Percentiles rank a stretch among this genome's conserved stretches.
Conservation (phyloP, 371 early-diverging fungal genomes). For the Lichtheimia ramosa region DNA sequence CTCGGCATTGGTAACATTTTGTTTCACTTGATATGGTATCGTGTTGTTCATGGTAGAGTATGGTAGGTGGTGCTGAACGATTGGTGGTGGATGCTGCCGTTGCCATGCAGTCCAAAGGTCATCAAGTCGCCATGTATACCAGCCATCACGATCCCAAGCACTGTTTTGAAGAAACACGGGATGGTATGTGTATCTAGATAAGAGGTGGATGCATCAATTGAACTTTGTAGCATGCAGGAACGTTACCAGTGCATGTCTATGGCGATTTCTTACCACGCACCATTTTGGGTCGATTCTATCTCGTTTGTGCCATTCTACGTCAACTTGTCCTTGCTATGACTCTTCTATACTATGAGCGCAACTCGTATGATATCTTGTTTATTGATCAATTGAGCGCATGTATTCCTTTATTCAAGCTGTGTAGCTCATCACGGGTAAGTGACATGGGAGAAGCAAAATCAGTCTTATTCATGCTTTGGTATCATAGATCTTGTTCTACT, state of each 20-base stretch:
- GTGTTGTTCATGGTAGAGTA: too few relatives aligned
- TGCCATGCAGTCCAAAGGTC: slow-evolving; percentile 78
- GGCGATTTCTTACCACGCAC: slow-evolving; percentile 77
- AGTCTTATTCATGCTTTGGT: too few relatives aligned
- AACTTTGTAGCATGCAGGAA: slow-evolving; percentile 43
- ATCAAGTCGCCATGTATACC: slow-evolving; percentile 82
- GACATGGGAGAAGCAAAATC: background rate
- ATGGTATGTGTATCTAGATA: slow-evolving; percentile 59
- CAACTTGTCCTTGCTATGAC: slow-evolving; percentile 66
- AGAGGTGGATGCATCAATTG: too few relatives aligned
- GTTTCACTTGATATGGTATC: too few relatives aligned
- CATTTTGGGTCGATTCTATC: slow-evolving; percentile 69
- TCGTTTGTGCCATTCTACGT: slow-evolving; percentile 83
- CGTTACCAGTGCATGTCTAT: slow-evolving; percentile 72
- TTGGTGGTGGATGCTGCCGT: slow-evolving; percentile 94
- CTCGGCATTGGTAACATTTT: slow-evolving; percentile 75
- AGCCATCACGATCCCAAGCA: slow-evolving; percentile 88
- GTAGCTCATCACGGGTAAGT: slow-evolving; percentile 57
- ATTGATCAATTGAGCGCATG: slow-evolving; percentile 90
- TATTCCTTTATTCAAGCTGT: slow-evolving; percentile 76
- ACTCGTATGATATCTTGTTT: slow-evolving; percentile 76
- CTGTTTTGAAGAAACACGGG: slow-evolving; percentile 91
- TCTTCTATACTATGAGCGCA: slow-evolving; percentile 40
- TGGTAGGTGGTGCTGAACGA: slow-evolving; percentile 90
- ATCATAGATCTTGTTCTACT: slow-evolving; percentile 84